Conservation (phyloP, 2,329 filamentous ascomycete genomes). For the Penicillium sp. region DNA sequence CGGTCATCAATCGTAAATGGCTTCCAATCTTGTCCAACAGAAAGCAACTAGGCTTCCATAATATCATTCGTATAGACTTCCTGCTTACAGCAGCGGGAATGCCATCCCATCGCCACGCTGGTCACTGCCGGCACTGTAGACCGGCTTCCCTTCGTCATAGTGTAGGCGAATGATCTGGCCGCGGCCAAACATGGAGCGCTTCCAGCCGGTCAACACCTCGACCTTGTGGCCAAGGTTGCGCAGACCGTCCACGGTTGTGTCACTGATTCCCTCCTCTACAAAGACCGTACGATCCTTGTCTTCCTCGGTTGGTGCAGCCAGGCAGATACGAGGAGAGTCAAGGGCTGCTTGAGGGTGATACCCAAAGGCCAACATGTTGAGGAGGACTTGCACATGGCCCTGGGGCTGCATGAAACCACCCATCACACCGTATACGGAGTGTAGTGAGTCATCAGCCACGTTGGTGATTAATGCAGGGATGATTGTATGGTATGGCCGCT, state of each 20-base stretch:
- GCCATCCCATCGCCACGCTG: slow-evolving; percentile 79
- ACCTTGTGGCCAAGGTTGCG: slow-evolving; percentile 26
- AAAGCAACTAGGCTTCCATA: background rate
- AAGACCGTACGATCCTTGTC: slow-evolving; percentile 33
- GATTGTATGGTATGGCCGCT: slow-evolving; percentile 96
- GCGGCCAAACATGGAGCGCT: slow-evolving; percentile 26
- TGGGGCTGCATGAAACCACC: slow-evolving; percentile 98
- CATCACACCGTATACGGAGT: slow-evolving; percentile 94
- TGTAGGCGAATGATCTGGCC: slow-evolving; percentile 51
- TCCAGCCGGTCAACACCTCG: slow-evolving; percentile 25
- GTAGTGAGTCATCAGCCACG: slow-evolving; percentile 70
- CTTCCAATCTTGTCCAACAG: background rate
- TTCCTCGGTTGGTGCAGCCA: slow-evolving; percentile 70
- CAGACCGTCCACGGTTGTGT: slow-evolving; percentile 24
- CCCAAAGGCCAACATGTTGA: slow-evolving; percentile 85
- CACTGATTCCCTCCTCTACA: slow-evolving; percentile 28
- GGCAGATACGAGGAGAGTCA: slow-evolving; percentile 88
- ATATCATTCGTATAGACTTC: background rate
- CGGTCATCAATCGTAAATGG: slow-evolving; percentile 1
- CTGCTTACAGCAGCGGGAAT: slow-evolving; percentile 48
- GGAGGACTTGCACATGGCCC: slow-evolving; percentile 88
- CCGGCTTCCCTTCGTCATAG: slow-evolving; percentile 71
- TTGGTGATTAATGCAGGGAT: slow-evolving; percentile 92
- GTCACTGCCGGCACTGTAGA: slow-evolving; percentile 92
- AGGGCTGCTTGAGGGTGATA: slow-evolving; percentile 84